phyloP scores from a whole-genome alignment of 1,139 yeast genomes.

The Kodamaea suecica region DNA sequence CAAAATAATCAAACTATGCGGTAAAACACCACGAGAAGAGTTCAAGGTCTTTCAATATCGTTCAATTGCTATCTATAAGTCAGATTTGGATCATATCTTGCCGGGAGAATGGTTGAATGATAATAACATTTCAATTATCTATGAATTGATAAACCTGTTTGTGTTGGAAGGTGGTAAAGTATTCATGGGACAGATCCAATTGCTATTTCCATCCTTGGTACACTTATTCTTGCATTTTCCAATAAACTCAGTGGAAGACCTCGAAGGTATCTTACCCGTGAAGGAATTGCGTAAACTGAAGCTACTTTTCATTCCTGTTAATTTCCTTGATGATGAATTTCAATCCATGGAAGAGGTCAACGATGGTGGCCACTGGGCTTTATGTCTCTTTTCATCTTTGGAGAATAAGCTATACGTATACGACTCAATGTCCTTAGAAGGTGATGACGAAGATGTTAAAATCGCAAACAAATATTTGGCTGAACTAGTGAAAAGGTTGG shows the following conservation, averaged over 20 bases:
- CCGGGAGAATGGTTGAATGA: slow-evolving; percentile 75
- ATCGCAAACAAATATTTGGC: slow-evolving; percentile 21
- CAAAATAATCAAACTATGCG: slow-evolving; percentile 15
- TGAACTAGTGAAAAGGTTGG: slow-evolving; percentile 25
- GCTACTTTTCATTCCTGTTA: slow-evolving; percentile 40
- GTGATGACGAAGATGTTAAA: slow-evolving; percentile 15
- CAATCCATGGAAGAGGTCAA: slow-evolving; percentile 31
- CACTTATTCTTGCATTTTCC: slow-evolving; percentile 43
- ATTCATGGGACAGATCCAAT: slow-evolving; percentile 27
- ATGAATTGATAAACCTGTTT: slow-evolving; percentile 45
- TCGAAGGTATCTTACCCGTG: slow-evolving; percentile 29
- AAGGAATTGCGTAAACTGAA: slow-evolving; percentile 33
- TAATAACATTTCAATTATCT: slow-evolving; percentile 61
- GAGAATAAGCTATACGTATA: slow-evolving; percentile 34
- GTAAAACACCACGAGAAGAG: slow-evolving; percentile 15
- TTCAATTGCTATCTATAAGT: slow-evolving; percentile 38
- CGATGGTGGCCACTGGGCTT: slow-evolving; percentile 47
- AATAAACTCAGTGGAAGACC: slow-evolving; percentile 16
- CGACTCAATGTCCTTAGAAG: slow-evolving; percentile 37
- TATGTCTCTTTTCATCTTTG: slow-evolving; percentile 31
- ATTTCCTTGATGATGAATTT: slow-evolving; percentile 34
- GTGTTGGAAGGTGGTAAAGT: slow-evolving; percentile 8
- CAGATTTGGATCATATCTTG: slow-evolving; percentile 35
- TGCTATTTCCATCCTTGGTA: slow-evolving; percentile 38
- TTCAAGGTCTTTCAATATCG: slow-evolving; percentile 37